Conservation (phyloP, 495 filamentous ascomycete genomes). For the Penicillium samsonianum region DNA sequence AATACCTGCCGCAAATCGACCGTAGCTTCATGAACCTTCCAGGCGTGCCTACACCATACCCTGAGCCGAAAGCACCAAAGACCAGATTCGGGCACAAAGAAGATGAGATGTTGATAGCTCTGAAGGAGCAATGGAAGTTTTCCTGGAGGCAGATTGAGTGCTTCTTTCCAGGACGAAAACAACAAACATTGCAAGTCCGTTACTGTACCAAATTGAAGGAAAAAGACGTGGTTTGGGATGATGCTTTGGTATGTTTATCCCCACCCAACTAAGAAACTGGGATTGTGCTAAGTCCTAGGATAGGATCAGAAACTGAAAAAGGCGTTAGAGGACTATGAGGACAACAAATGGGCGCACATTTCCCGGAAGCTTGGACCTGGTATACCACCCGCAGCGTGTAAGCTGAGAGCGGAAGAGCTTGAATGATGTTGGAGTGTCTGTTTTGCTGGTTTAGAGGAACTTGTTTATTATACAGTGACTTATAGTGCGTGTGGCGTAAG, state of each 20-base stretch:
- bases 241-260: constrained; percentile 66
- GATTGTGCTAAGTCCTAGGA: constrained; percentile 19
- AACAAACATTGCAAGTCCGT: constrained; percentile 85
- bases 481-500: background rate
- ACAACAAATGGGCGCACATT: constrained; percentile 86
- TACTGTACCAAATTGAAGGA: constrained; percentile 94
- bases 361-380: constrained; percentile 83
- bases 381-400: constrained; percentile 81
- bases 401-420: constrained; percentile 61
- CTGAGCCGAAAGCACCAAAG: constrained; percentile 49
- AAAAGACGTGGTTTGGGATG: constrained; percentile 89
- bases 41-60: constrained; percentile 79
- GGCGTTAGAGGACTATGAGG: constrained; percentile 84
- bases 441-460: background rate
- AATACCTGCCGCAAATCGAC: constrained; percentile 19
- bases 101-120: constrained; percentile 76
- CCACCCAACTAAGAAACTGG: background rate
- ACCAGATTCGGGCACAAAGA: constrained; percentile 7
- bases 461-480: background rate
- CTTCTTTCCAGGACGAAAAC: constrained; percentile 87
- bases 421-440: background rate
- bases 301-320: constrained; percentile 77
- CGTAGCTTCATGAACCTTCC: constrained; percentile 76
- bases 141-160: constrained; percentile 97
- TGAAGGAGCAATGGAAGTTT: constrained; percentile 89